Conservation (phyloP, 2,329 filamentous ascomycete genomes). For the Microdochium bolleyi region DNA sequence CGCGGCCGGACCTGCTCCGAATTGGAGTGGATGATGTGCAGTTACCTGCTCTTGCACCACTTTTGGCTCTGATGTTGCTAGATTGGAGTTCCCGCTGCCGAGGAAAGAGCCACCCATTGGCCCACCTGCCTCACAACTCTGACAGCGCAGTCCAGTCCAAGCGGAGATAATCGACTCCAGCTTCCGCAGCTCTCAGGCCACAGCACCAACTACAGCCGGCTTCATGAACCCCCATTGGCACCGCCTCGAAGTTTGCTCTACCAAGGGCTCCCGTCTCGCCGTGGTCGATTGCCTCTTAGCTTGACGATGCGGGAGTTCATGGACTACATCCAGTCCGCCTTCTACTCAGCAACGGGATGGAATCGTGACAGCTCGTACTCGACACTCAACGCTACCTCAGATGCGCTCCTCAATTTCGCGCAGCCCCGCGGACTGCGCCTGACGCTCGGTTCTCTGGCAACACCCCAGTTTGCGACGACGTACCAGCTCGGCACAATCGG, state of each 20-base stretch:
- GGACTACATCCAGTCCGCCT: conserved; percentile 91
- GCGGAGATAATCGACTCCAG: no score
- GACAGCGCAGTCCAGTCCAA: no score
- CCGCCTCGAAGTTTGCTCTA: neutral
- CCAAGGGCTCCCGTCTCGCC: neutral
- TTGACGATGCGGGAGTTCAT: conserved; percentile 83
- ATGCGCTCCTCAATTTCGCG: conserved; percentile 80
- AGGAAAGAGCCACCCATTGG: no score
- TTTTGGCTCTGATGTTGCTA: no score
- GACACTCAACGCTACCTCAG: conserved; percentile 72
- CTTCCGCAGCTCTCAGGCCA: no score
- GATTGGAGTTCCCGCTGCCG: no score
- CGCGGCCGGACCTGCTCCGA: no score
- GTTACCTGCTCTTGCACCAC: no score
- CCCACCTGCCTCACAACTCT: no score
- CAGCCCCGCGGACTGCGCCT: conserved; percentile 79
- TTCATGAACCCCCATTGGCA: neutral
- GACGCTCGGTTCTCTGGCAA: conserved; percentile 83
- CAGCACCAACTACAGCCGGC: neutral
- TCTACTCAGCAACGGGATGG: conserved; percentile 82
- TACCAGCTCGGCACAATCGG: conserved; percentile 87
- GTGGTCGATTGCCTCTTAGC: neutral
- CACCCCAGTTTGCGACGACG: conserved; percentile 87
- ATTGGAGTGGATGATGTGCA: no score
- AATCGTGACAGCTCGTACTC: conserved; percentile 89